Evolutionary conservation across 1,284 basidiomycete genomes (phyloP).

Genomic region (Melanopsichium pennsylvanicum): DNA sequence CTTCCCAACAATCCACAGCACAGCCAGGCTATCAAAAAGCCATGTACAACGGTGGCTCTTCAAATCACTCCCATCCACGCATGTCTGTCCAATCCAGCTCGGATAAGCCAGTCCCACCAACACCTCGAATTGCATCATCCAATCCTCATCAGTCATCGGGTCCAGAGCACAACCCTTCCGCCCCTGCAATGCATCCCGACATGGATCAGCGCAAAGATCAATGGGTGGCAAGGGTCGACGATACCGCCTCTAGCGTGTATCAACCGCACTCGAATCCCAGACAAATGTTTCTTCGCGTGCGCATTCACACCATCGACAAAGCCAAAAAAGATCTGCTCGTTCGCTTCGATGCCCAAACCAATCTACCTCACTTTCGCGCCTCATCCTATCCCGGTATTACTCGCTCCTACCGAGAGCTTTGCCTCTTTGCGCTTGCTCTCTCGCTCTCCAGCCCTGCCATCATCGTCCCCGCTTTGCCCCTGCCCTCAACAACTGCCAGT

Average conservation of each 20-base stretch:
- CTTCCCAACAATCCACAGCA: conserved; percentile 2
- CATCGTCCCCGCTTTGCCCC: conserved; percentile 53
- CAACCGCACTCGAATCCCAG: conserved; percentile 37
- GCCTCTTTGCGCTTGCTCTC: conserved; percentile 49
- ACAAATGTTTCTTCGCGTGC: conserved; percentile 37
- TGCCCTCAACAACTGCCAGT: conserved; percentile 45
- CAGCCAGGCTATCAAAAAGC: not conserved
- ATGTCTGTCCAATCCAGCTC: conserved; percentile 4
- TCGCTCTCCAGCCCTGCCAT: conserved; percentile 36
- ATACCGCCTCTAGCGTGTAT: conserved; percentile 24
- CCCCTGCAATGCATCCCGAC: conserved; percentile 23
- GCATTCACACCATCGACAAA: conserved; percentile 46
- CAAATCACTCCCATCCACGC: conserved; percentile 16
- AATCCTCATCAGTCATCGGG: no score
- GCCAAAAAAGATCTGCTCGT: conserved; percentile 49
- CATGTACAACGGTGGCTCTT: conserved; percentile 2
- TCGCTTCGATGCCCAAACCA: conserved; percentile 51
- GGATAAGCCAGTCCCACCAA: conserved; percentile 35
- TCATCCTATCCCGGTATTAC: conserved; percentile 46
- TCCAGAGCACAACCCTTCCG: not conserved
- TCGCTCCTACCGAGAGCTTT: conserved; percentile 56
- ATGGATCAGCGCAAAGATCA: conserved; percentile 34
- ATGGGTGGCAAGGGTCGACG: conserved; percentile 3
- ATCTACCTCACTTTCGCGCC: conserved; percentile 55
- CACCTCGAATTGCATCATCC: not conserved